Evolutionary conservation across 2,329 filamentous ascomycete species (phyloP).

Genomic region (Colletotrichum sp.): DNA sequence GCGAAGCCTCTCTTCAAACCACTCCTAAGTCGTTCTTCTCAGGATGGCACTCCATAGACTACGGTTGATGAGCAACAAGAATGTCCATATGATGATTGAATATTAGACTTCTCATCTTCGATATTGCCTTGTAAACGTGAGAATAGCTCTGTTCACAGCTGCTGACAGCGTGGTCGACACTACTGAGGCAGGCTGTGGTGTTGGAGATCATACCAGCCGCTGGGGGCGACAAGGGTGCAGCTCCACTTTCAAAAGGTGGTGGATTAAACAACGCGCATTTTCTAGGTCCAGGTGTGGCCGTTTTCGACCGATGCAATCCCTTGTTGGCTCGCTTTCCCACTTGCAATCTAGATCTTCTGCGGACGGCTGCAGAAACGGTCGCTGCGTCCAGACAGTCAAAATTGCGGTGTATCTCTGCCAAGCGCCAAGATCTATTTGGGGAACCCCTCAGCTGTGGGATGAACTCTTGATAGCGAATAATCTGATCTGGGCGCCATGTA

Average conservation of each 20-base stretch:
- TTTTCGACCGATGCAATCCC: neutral
- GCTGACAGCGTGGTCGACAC: neutral
- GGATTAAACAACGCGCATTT: neutral
- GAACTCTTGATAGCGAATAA: neutral
- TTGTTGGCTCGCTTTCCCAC: neutral
- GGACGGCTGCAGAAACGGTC: neutral
- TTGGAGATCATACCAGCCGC: neutral
- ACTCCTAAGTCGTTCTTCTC: neutral
- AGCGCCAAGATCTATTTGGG: neutral
- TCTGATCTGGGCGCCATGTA: accelerated
- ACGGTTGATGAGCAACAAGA: neutral
- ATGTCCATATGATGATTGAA: neutral
- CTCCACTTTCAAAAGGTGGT: neutral
- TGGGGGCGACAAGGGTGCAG: neutral
- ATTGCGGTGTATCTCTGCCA: neutral
- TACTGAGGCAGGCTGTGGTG: neutral
- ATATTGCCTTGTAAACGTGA: too few species aligned
- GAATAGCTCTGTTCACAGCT: too few species aligned
- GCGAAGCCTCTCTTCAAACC: neutral
- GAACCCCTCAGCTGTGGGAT: neutral
- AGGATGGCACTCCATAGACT: neutral
- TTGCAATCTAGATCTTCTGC: neutral
- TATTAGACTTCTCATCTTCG: neutral
- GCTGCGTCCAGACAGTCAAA: accelerated
- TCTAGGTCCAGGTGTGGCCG: neutral